Conservation (phyloP, 2,329 filamentous ascomycete genomes). For the Ophiostoma populinum region DNA sequence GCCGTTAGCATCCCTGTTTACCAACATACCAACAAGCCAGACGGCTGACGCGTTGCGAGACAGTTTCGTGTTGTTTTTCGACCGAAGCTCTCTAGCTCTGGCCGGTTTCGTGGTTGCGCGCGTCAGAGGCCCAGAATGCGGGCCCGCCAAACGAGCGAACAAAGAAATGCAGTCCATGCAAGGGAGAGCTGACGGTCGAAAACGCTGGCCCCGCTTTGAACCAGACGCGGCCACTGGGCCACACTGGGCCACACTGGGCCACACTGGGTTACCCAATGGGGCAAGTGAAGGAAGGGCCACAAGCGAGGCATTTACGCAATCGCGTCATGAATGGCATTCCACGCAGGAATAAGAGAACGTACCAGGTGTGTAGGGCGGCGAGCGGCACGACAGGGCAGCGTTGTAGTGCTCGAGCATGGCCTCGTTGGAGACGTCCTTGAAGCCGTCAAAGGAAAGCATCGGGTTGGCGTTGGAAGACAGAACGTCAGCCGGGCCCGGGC, state of each 20-base stretch:
- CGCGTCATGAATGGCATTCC: slow-evolving; percentile 1
- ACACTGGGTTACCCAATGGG: too few relatives aligned
- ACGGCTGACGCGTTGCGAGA: too few relatives aligned
- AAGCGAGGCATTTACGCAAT: slow-evolving; percentile 1
- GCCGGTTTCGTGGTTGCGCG: too few relatives aligned
- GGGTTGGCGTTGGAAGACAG: slow-evolving; percentile 71
- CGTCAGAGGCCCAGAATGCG: too few relatives aligned
- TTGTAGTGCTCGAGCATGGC: slow-evolving; percentile 3
- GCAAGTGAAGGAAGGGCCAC: too few relatives aligned
- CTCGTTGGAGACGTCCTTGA: slow-evolving; percentile 32
- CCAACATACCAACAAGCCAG: too few relatives aligned
- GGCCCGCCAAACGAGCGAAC: too few relatives aligned
- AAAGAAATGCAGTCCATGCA: too few relatives aligned
- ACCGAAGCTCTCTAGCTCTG: too few relatives aligned
- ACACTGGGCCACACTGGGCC: neutral
- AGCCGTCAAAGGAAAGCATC: slow-evolving; percentile 55
- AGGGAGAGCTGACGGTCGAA: too few relatives aligned
- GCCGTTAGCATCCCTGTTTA: slow-evolving; percentile 3
- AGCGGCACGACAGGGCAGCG: slow-evolving; percentile 19
- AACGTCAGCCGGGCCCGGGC: slow-evolving; percentile 62
- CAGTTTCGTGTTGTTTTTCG: too few relatives aligned
- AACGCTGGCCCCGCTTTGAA: too few relatives aligned
- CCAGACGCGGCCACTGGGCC: neutral
- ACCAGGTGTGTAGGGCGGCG: slow-evolving; percentile 84
- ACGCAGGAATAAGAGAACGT: slow-evolving; percentile 22